Conservation (phyloP, 306 rosid species). For the Comarum palustre region DNA sequence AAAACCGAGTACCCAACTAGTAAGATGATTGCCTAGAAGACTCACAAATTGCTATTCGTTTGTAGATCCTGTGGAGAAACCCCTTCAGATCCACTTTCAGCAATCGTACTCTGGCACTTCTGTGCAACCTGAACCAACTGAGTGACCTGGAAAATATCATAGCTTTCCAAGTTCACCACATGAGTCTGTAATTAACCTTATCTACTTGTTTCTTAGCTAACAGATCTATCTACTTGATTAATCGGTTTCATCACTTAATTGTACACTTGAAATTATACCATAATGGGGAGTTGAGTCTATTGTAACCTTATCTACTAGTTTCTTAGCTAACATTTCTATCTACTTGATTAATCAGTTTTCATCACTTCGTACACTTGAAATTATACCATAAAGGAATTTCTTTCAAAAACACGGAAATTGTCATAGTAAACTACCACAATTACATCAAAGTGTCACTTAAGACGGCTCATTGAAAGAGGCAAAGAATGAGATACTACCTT, state of each 20-base stretch:
- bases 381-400: neutral
- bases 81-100: slow-evolving; percentile 90
- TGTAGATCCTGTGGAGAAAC: slow-evolving; percentile 86
- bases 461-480: neutral
- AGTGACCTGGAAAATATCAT: slow-evolving; percentile 56
- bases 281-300: no score
- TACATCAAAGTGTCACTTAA: neutral
- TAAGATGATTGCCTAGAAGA: slow-evolving; percentile 8
- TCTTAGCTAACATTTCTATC: neutral
- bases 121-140: slow-evolving; percentile 90
- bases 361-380: neutral
- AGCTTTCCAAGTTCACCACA: neutral
- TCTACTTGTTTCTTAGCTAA: slow-evolving; percentile 1
- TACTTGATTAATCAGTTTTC: neutral
- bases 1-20: neutral
- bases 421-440: neutral
- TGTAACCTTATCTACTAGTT: neutral
- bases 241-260: neutral
- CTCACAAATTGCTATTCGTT: slow-evolving; percentile 91
- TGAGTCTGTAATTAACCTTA: neutral
- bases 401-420: neutral
- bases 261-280: neutral
- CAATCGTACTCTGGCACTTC: slow-evolving; percentile 77
- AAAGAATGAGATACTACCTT: neutral
- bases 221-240: neutral